Percentiles rank a stretch among this genome's conserved stretches.
Conservation (phyloP, 1,284 basidiomycete species). For the Cryptococcus hybrid region DNA sequence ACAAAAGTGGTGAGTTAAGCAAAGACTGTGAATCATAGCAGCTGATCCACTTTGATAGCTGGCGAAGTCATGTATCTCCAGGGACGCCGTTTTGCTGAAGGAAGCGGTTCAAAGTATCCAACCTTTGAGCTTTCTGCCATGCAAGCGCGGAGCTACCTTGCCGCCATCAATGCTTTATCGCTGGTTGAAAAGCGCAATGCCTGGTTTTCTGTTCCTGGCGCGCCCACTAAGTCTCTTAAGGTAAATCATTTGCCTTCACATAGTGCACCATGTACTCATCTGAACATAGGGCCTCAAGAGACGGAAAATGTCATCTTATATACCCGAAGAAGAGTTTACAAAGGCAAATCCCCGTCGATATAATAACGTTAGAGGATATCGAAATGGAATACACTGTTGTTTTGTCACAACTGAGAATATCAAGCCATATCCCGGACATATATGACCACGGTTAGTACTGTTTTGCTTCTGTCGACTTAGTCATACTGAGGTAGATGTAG, state of each 20-base stretch:
- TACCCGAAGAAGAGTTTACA: slow-evolving; percentile 71
- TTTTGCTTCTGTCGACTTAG: background rate
- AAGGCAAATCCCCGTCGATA: slow-evolving; percentile 57
- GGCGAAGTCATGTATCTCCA: slow-evolving; percentile 93
- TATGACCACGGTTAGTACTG: slow-evolving; percentile 54
- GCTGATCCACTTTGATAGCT: slow-evolving; percentile 55
- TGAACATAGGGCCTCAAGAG: slow-evolving; percentile 58
- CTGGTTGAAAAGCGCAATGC: slow-evolving; percentile 77
- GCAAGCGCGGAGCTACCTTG: slow-evolving; percentile 75
- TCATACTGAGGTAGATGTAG: slow-evolving; percentile 45
- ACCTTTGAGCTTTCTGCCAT: slow-evolving; percentile 65
- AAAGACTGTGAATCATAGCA: slow-evolving; percentile 2
- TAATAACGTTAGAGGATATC: slow-evolving; percentile 78
- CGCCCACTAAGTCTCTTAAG: slow-evolving; percentile 9
- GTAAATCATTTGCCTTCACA: slow-evolving; percentile 1
- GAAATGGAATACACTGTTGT: slow-evolving; percentile 80
- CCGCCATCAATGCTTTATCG: slow-evolving; percentile 85
- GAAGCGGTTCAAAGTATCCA: slow-evolving; percentile 14
- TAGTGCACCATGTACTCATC: slow-evolving; percentile 1
- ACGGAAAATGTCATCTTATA: slow-evolving; percentile 66
- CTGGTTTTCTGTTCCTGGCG: slow-evolving; percentile 69
- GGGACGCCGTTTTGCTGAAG: slow-evolving; percentile 70
- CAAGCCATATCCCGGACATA: slow-evolving; percentile 60
- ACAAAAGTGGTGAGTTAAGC: slow-evolving; percentile 70
- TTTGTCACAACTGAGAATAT: slow-evolving; percentile 73